Base-by-base conservation (phyloP, 2,329 filamentous ascomycete species). In the Talaromyces verruculosus region DNA sequence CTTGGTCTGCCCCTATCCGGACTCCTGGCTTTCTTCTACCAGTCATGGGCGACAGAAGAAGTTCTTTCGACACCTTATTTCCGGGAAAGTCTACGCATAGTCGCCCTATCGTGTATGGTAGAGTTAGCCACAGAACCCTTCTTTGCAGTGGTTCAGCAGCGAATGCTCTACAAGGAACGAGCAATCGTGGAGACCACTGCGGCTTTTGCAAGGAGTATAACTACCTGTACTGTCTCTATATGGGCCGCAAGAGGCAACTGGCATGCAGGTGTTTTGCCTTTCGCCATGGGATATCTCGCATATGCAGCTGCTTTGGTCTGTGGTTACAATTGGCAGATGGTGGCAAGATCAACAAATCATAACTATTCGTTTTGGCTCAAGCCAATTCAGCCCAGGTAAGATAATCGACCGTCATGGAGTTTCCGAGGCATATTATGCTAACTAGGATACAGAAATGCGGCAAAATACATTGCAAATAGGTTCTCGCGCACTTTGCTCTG, bases 51-150 rank as follows among this genome's bases (percentile, higher is more conserved):
- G 1, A 82, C 84, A 1, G 77, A 84, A 3, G 78, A 84, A 17
- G 79, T 84, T 39, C 76, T 83, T 2, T 68, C 76, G 55, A 89
- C 88, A 0, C 88, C 90, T 0, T 89, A 89, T 71, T 87, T 96
- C 67, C 72, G 76, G 2, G 73, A 80, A n/a, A 84, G 86, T 15
- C 75, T 90, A 67, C 71, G 76, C 35, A 72, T 88, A 25, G 88
- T 87, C 67, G 82, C 82, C 49, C 58, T 87, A 30, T 86, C 87
- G 37, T 87, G 86, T 1, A 74, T 89, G 47, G 73, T 96, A 3
- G 95, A 99, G 79, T 84, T 99, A 15, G 78, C 92, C 1, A 89
- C 91, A 0, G 95, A 99, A 79, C 95, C 95, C 0, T 90, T 89
- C 63, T 99, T 98, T 77, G 91, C 93, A 1, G 87, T 96, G 39